Percentiles rank a stretch among this genome's conserved stretches.
Conservation (phyloP, 441 rosid genomes). For the Populus hybrid region DNA sequence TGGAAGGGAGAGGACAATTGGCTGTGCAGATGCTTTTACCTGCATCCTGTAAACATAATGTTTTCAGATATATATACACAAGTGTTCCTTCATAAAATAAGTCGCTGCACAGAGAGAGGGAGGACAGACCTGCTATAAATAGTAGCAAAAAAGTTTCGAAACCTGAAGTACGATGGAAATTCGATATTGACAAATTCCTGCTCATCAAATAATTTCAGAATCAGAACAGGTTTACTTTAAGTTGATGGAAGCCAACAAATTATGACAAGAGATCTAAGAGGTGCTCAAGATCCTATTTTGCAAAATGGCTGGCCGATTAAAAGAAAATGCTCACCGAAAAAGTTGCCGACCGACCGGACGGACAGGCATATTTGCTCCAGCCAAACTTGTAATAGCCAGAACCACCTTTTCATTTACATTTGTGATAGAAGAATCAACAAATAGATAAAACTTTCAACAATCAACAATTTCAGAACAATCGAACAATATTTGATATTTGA, state of each 20-base stretch:
- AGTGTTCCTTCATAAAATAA: background rate
- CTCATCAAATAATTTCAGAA: slow-evolving; percentile 21
- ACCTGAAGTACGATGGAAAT: slow-evolving; percentile 71
- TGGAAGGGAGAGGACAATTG: slow-evolving; percentile 76
- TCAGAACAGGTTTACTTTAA: no score
- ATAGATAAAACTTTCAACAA: no score
- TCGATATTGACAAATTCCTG: slow-evolving; percentile 95
- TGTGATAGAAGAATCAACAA: no score
- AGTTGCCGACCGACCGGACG: slow-evolving; percentile 78
- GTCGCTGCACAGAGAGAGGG: background rate
- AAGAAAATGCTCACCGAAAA: slow-evolving; percentile 61
- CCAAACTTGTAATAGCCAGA: slow-evolving; percentile 92
- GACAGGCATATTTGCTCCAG: slow-evolving; percentile 75
- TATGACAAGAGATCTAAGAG: no score
- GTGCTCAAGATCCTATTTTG: no score
- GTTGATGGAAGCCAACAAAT: no score
- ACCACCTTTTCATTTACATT: slow-evolving; percentile 50
- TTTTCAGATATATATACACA: no score
- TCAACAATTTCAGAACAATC: no score
- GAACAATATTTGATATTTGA: no score
- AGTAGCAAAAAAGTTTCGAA: slow-evolving; percentile 61
- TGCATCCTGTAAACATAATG: slow-evolving; percentile 59
- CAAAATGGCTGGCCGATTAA: background rate
- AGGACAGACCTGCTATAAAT: slow-evolving; percentile 60
- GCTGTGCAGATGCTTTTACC: slow-evolving; percentile 63